Evolutionary conservation across 345 rosid species (phyloP).

Genomic region (Euphorbia pulcherrima): DNA sequence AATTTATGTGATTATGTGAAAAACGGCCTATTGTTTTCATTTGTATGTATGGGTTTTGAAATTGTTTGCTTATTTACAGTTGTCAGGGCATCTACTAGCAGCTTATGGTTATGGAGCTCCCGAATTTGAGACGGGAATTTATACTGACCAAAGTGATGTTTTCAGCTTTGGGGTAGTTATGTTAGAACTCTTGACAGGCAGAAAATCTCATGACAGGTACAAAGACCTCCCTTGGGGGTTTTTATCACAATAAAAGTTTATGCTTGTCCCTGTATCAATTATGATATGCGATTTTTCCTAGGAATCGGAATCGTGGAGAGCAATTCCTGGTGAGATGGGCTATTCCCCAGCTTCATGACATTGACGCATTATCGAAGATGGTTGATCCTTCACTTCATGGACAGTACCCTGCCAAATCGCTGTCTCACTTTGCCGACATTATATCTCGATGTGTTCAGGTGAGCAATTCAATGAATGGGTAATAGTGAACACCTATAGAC

Average conservation of each 20-base stretch:
- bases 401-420: conserved; percentile 75
- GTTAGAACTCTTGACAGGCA: conserved; percentile 94
- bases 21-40: conserved; percentile 4
- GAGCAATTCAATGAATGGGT: conserved; percentile 17
- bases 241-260: no score
- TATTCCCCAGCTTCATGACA: conserved; percentile 88
- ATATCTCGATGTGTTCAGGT: conserved; percentile 96
- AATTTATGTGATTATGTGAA: not conserved
- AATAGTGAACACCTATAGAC: not conserved
- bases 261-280: conserved; percentile 1
- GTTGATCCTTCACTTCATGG: conserved; percentile 85
- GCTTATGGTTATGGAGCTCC: conserved; percentile 95
- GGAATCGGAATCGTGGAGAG: conserved; percentile 71
- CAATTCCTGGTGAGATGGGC: conserved; percentile 98
- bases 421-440: conserved; percentile 89
- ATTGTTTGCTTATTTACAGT: conserved; percentile 43
- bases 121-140: conserved; percentile 87
- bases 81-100: conserved; percentile 80
- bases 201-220: conserved; percentile 83
- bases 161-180: conserved; percentile 97
- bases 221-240: no score
- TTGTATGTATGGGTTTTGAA: not conserved
- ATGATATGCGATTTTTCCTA: conserved; percentile 23
- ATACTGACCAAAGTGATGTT: conserved; percentile 82
- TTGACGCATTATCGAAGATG: conserved; percentile 87